phyloP scores from a whole-genome alignment of 2,329 filamentous ascomycete genomes.

The Penicillium decumbens region DNA sequence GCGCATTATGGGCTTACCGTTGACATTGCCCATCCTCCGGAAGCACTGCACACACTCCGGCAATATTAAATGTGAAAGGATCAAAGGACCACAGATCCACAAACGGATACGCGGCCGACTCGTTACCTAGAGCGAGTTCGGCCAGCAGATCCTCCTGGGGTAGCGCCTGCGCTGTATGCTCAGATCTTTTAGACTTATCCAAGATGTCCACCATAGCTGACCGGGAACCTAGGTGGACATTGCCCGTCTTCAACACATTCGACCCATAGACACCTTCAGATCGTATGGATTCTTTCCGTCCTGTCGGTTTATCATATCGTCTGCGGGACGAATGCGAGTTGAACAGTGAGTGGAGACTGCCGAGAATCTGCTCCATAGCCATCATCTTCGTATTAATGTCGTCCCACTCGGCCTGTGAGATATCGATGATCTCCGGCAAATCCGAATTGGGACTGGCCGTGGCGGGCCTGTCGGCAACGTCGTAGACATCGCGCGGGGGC shows the following conservation, averaged over 20 bases:
- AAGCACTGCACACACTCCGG: constrained; percentile 53
- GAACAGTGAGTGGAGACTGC: constrained; percentile 31
- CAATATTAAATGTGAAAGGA: constrained; percentile 51
- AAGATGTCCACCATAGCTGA: constrained; percentile 56
- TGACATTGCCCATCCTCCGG: constrained; percentile 52
- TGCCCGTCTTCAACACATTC: constrained; percentile 45
- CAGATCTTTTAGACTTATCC: constrained; percentile 42
- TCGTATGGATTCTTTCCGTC: constrained; percentile 17
- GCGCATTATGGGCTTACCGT: constrained; percentile 19
- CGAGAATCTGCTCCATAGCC: constrained; percentile 33
- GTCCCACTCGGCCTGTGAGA: constrained; percentile 35
- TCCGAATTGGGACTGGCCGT: constrained; percentile 10
- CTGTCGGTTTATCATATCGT: constrained; percentile 7
- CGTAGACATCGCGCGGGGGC: constrained; percentile 18
- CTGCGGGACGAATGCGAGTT: constrained; percentile 24
- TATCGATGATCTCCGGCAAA: constrained; percentile 27
- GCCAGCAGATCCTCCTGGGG: constrained; percentile 56
- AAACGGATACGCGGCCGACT: constrained; percentile 58
- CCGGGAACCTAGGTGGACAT: constrained; percentile 54
- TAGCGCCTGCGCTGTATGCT: constrained; percentile 46
- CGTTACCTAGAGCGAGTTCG: constrained; percentile 57
- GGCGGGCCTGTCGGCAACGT: constrained; percentile 16
- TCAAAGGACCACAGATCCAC: constrained; percentile 61
- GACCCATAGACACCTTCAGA: constrained; percentile 29
- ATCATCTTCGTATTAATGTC: constrained; percentile 35